These are phyloP conservation scores for Pichia eremophila DNA, from an alignment of 805 yeast genomes.

Conservation along the genomic window DNA sequence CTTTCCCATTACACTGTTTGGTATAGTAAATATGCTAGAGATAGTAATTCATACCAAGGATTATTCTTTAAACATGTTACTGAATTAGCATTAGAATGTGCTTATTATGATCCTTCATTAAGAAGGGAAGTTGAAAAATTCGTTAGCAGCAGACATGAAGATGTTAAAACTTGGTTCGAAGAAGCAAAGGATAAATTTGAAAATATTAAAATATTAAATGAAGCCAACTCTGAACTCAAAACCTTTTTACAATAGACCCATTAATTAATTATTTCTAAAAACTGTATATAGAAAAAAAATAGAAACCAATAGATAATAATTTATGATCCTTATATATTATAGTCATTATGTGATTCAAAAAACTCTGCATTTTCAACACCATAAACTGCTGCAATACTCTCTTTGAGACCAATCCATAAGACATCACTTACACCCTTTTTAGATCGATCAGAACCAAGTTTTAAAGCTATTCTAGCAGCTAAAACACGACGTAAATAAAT, in stretches of 20 bases:
- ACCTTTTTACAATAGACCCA: not conserved
- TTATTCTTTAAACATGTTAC: slow-evolving; percentile 38
- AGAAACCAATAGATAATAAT: no score
- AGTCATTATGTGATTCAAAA: slow-evolving; percentile 15
- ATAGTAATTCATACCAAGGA: slow-evolving; percentile 28
- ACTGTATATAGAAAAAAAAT: no score
- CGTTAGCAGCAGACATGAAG: slow-evolving; percentile 15
- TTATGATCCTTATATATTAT: no score
- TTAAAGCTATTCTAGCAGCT: slow-evolving; percentile 22
- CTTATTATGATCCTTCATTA: slow-evolving; percentile 14
- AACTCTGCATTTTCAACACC: slow-evolving; percentile 25
- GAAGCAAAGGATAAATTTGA: slow-evolving; percentile 16
- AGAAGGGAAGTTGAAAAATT: slow-evolving; percentile 14
- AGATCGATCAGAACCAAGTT: slow-evolving; percentile 17
- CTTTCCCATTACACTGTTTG: slow-evolving; percentile 41
- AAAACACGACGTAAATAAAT: slow-evolving; percentile 25
- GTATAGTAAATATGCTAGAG: slow-evolving; percentile 36
- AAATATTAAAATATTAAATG: slow-evolving; percentile 18
- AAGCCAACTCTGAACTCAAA: slow-evolving; percentile 16
- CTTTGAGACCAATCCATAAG: slow-evolving; percentile 33
- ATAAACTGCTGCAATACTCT: slow-evolving; percentile 46
- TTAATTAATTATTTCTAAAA: not conserved
- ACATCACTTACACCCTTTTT: slow-evolving; percentile 13
- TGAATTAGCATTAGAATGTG: slow-evolving; percentile 30
- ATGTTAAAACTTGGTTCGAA: slow-evolving; percentile 15